A percentile compares a stretch with the other conserved stretches of the same genome.
Evolutionary conservation across 139 green algal genomes (phyloP).

Genomic region (Raphidocelis subcapitata): DNA sequence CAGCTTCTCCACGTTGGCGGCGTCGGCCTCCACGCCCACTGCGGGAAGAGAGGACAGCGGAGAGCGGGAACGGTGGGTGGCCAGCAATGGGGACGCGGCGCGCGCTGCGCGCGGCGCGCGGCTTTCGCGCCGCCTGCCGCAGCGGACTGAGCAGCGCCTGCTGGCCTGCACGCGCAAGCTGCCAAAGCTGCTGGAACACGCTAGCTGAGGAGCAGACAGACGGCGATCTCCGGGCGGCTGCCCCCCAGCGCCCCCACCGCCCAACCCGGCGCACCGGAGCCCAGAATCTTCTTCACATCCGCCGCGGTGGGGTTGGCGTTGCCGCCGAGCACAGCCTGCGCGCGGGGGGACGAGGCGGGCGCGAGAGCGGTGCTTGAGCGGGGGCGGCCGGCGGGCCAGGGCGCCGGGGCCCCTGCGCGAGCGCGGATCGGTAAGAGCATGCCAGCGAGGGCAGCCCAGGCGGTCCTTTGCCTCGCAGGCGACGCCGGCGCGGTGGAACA

Average conservation of each 20-base stretch:
- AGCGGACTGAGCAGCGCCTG: background rate
- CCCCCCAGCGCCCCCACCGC: background rate
- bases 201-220: background rate
- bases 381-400: too few relatives aligned
- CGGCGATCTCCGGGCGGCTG: too few relatives aligned
- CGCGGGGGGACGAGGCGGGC: background rate
- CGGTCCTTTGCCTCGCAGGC: too few relatives aligned
- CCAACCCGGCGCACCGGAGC: constrained; percentile 43
- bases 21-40: constrained; percentile 73
- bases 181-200: background rate
- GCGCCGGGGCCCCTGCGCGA: too few relatives aligned
- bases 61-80: too few relatives aligned
- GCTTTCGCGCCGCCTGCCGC: too few relatives aligned
- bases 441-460: too few relatives aligned
- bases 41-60: background rate
- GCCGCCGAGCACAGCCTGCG: constrained; percentile 71
- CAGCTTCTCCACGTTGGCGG: constrained; percentile 60
- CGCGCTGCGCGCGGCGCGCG: too few relatives aligned
- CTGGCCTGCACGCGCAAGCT: too few relatives aligned
- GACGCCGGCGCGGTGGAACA: too few relatives aligned
- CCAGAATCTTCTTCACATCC: constrained; percentile 70
- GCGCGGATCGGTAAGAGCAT: too few relatives aligned
- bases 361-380: background rate
- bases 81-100: too few relatives aligned
- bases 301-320: constrained; percentile 63